Evolutionary conservation across 2,329 filamentous ascomycete species (phyloP), one percentile per base, ranked within the genome.

Genomic region (Neobulgaria alba): DNA sequence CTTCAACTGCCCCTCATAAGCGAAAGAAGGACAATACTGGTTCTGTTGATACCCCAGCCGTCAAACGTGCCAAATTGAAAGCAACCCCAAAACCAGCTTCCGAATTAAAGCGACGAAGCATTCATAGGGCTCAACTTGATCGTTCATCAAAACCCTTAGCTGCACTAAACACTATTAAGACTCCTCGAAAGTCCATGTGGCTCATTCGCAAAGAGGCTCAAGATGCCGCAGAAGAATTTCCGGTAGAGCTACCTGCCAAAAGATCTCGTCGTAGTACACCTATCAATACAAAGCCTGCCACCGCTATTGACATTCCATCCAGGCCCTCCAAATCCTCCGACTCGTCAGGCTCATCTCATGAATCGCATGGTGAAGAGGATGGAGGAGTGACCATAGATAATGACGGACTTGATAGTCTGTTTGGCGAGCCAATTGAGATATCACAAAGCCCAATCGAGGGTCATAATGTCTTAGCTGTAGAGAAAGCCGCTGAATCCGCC

Each of bases 131-230:
- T 12, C 38, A 39, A 32, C 38, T 35, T 3, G 20, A 26, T 4
- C 39, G 21, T n/a, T 9, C 29, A 29, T 33, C 18, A 12, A 29
- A 42, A 10, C 29, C 42, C 10, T 18, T 36, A 10, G 10, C 38
- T 10, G 32, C 39, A n/a, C 36, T 46, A 15, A 48, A 47, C 29
- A 40, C 44, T 9, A 46, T 40, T 19, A 52, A 51, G 38, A 41
- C 49, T 34, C 43, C 46, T 16, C 50, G 52, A 18, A 53, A 50
- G 26, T 56, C 53, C 10, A 47, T 42, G 30, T 57, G 54, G 54
- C 50, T 56, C 37, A 45, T 51, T 23, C 48, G 52, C 10, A 57
- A 53, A 21, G 47, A 54, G 36, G 52, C 48, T 3, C 33, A 44
- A 26, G 43, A 53, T 38, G 21, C 31, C 12, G 41, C 38, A n/a